phyloP scores from a whole-genome alignment of 2,329 filamentous ascomycete species.

The Calcarisporium arbuscula region DNA sequence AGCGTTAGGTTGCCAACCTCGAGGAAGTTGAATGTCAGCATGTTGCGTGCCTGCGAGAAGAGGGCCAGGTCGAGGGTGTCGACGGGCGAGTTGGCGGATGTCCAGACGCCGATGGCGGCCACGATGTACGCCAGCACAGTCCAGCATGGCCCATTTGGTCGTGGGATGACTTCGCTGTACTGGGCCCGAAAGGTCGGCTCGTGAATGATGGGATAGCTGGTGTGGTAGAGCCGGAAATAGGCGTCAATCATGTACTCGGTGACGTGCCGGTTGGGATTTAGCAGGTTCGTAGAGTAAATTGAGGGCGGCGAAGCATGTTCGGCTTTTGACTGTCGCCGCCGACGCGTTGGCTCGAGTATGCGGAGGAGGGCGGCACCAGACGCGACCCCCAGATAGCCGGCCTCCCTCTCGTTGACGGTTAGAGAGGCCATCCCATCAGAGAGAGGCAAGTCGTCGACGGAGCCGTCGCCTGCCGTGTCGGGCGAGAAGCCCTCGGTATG shows the following conservation, averaged over 20 bases:
- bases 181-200: conserved; percentile 37
- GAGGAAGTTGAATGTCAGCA: conserved; percentile 34
- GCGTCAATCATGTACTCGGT: conserved; percentile 29
- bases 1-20: conserved; percentile 38
- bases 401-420: conserved; percentile 27
- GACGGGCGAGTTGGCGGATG: conserved; percentile 14
- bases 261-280: conserved; percentile 25
- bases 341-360: conserved; percentile 25
- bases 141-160: conserved; percentile 24
- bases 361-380: conserved; percentile 38
- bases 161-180: conserved; percentile 24
- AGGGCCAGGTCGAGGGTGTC: conserved; percentile 20
- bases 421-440: conserved; percentile 33
- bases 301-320: conserved; percentile 12
- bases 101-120: conserved; percentile 30
- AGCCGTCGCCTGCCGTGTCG: conserved; percentile 5
- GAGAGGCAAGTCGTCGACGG: conserved; percentile 19
- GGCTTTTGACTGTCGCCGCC: too few relatives aligned
- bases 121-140: conserved; percentile 26
- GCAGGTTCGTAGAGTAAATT: conserved; percentile 8
- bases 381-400: conserved; percentile 39
- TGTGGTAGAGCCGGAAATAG: conserved; percentile 38
- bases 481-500: conserved; percentile 20
- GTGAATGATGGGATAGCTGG: conserved; percentile 39
- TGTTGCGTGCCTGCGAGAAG: conserved; percentile 21